phyloP scores from a whole-genome alignment of 352 stramenopile species.

The Globisporangium solare region DNA sequence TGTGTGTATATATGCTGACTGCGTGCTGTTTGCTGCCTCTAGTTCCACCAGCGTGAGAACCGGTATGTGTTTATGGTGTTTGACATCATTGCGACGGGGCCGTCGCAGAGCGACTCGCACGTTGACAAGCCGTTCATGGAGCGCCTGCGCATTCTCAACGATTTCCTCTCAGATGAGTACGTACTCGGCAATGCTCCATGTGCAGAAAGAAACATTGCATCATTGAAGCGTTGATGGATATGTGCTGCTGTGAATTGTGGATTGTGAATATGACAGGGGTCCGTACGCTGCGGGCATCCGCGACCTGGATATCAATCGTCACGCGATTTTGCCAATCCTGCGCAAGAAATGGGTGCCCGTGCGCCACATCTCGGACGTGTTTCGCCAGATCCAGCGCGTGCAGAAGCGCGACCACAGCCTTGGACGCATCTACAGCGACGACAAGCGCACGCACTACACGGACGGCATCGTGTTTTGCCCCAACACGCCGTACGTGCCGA shows the following conservation, averaged over 20 bases:
- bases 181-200: slow-evolving; percentile 13
- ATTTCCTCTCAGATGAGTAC: slow-evolving; percentile 83
- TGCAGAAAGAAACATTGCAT: background rate
- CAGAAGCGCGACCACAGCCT: slow-evolving; percentile 75
- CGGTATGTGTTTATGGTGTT: slow-evolving; percentile 89
- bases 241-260: background rate
- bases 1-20: slow-evolving; percentile 2
- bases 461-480: slow-evolving; percentile 89
- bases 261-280: slow-evolving; percentile 25
- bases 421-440: slow-evolving; percentile 74
- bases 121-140: slow-evolving; percentile 81
- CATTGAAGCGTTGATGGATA: background rate
- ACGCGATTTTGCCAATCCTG: slow-evolving; percentile 71
- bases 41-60: slow-evolving; percentile 82
- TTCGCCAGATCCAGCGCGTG: slow-evolving; percentile 76
- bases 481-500: slow-evolving; percentile 77
- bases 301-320: slow-evolving; percentile 52
- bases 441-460: slow-evolving; percentile 85
- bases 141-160: slow-evolving; percentile 72
- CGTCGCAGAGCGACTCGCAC: slow-evolving; percentile 61
- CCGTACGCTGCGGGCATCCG: slow-evolving; percentile 66
- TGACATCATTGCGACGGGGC: slow-evolving; percentile 83
- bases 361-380: slow-evolving; percentile 80
- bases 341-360: slow-evolving; percentile 81
- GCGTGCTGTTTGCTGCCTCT: slow-evolving; percentile 10